Base-by-base conservation (phyloP, 176 grass and related monocot genomes). In the Oryza officinalis region DNA sequence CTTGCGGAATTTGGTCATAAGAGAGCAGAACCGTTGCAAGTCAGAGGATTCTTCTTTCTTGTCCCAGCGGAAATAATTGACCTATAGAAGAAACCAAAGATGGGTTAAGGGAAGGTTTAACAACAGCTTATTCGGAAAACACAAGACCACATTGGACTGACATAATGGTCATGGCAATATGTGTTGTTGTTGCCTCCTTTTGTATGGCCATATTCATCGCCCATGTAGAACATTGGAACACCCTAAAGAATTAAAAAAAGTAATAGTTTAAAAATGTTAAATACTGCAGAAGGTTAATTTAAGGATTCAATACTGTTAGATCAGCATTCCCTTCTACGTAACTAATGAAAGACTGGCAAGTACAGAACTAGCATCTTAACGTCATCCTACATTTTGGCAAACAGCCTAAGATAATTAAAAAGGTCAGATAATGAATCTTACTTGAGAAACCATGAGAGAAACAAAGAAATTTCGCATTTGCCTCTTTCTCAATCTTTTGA, bases 101-200 rank as follows among this genome's bases (percentile, higher is more conserved):
- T 47, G 15, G 22, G 63, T 50, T 28, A 83, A 73, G 35, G 37
- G 32, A 74, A 37, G 44, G 63, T 72, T 28, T 76, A 38, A 52
- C 63, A 4, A 61, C 54, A 68, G 61, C 45, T 41, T 5, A 26
- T 41, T 27, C 47, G 0, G 67, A 66, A 10, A 80, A 73, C 12
- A 52, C 27, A 72, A 11, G 25, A 32, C 45, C 8, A 41, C n/a
- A 9, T 63, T 52, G 28, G 14, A 73, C 88, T 79, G 30, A 98
- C 96, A 81, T 83, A 88, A 85, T 92, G 87, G 73, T 95, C 96
- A 87, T 98, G 96, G 69, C 96, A 98, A 63, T 98, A 98, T 49
- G 96, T 92, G 83, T 98, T 98, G 81, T 98, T 98, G 89, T 98
- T 98, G 69, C 96, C 96, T 83, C 87, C 88, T 90, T 98, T 98